Base-by-base conservation (phyloP, 75 land plant species). In the Picea sitchensis region DNA sequence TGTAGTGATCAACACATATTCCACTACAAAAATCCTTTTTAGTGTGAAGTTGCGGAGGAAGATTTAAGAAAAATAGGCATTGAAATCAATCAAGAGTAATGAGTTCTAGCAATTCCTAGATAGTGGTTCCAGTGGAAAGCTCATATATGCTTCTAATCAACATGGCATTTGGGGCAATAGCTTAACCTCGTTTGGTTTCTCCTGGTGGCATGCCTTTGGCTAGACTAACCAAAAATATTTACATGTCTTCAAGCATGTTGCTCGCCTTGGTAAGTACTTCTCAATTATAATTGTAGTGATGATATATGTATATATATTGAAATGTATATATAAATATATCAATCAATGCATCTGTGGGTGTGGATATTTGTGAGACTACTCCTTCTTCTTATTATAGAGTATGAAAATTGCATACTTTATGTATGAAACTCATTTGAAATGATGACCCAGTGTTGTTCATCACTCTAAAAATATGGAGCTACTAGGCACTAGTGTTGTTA, bases 171-270 rank as follows among this genome's bases (percentile, higher is more conserved):
- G 84, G 82, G 30, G 80, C 83, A 38, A 62, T 84, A 20, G 17
- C 82, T 54, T 79, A 76, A 13, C 84, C 84, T 0, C 78, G 84
- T 61, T 87, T 87, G n/a, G 38, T 76, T 58, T 6, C 82, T 71
- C 84, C 83, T 38, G 7, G 76, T 2, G 58, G 62, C 41, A 59
- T 59, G 60, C 14, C 60, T 59, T 67, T 59, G 60, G 60, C 67
- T 57, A 81, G 85, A 47, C 69, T 79, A 76, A 59, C 14, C 60
- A 59, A 59, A 14, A 14, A 8, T 9, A 14, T 59, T 14, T 79
- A 77, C 57, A 83, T 82, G 80, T 87, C 91, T 61, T 83, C 94
- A 21, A 89, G 89, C 78, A 87, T 92, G 69, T 88, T 91, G 41
- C 88, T 92, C n/a, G 90, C 85, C 41, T 83, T 92, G 71, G 94